These are phyloP conservation scores for Xylaria sp. DNA, from an alignment of 2,329 filamentous ascomycete genomes.

Conservation along the genomic window DNA sequence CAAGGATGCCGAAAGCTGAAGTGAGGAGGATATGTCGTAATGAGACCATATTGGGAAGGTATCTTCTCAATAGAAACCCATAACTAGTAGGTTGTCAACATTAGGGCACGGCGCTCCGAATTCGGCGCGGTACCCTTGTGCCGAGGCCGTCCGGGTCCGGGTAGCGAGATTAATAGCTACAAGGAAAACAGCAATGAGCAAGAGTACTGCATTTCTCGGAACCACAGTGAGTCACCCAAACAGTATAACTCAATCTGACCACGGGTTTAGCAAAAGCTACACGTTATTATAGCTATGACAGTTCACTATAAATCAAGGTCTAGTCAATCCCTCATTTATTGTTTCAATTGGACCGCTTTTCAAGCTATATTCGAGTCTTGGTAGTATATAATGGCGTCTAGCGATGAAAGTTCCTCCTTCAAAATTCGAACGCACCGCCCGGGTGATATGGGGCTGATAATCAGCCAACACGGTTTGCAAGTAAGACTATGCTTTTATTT, in stretches of 20 bases:
- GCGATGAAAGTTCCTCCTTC: background rate
- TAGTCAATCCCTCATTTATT: background rate
- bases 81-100: background rate
- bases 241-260: background rate
- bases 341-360: background rate
- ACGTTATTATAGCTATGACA: background rate
- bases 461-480: slow-evolving; percentile 21
- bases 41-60: background rate
- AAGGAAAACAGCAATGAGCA: background rate
- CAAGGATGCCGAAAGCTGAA: background rate
- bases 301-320: background rate
- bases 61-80: background rate
- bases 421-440: slow-evolving; percentile 22
- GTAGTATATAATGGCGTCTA: slow-evolving; percentile 6
- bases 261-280: background rate
- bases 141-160: background rate
- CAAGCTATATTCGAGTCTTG: background rate
- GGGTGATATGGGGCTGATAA: slow-evolving; percentile 30
- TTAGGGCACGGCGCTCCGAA: background rate
- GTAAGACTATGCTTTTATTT: slow-evolving; percentile 10
- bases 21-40: background rate
- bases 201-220: background rate
- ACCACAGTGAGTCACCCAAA: background rate
- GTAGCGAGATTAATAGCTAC: background rate
- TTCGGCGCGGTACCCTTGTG: background rate